Conservation (phyloP, 2,329 filamentous ascomycete genomes). For the Colletotrichum godetiae region DNA sequence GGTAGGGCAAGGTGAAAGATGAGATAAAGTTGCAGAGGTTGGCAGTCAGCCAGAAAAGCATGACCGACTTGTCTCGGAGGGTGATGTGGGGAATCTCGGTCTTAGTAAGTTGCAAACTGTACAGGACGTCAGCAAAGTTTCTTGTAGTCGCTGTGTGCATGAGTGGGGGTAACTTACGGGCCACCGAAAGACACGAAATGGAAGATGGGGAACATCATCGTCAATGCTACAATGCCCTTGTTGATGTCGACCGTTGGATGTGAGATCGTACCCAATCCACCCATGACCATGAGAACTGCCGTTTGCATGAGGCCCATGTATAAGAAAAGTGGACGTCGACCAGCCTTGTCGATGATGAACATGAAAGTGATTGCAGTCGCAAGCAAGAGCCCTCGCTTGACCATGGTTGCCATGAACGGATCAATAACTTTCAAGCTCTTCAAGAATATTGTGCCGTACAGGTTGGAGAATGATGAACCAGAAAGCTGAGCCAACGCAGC, state of each 20-base stretch:
- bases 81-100: slow-evolving; percentile 33
- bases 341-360: slow-evolving; percentile 33
- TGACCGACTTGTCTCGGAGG: slow-evolving; percentile 32
- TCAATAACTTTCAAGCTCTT: slow-evolving; percentile 40
- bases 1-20: slow-evolving; percentile 23
- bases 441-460: slow-evolving; percentile 39
- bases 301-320: slow-evolving; percentile 37
- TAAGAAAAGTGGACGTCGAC: slow-evolving; percentile 34
- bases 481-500: slow-evolving; percentile 32
- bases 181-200: slow-evolving; percentile 34
- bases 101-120: slow-evolving; percentile 30
- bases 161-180: not conserved
- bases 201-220: slow-evolving; percentile 38
- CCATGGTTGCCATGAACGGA: slow-evolving; percentile 41
- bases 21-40: slow-evolving; percentile 31
- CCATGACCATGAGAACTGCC: slow-evolving; percentile 40
- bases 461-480: slow-evolving; percentile 38
- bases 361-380: slow-evolving; percentile 35
- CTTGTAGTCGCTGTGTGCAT: not conserved
- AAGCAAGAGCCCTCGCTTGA: slow-evolving; percentile 38
- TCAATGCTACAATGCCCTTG: slow-evolving; percentile 40
- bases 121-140: not conserved
- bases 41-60: slow-evolving; percentile 30
- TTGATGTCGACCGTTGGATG: slow-evolving; percentile 33
- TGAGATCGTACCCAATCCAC: slow-evolving; percentile 37